Base-by-base conservation (phyloP, 352 stramenopile genomes). In the Pythium dissimile region DNA sequence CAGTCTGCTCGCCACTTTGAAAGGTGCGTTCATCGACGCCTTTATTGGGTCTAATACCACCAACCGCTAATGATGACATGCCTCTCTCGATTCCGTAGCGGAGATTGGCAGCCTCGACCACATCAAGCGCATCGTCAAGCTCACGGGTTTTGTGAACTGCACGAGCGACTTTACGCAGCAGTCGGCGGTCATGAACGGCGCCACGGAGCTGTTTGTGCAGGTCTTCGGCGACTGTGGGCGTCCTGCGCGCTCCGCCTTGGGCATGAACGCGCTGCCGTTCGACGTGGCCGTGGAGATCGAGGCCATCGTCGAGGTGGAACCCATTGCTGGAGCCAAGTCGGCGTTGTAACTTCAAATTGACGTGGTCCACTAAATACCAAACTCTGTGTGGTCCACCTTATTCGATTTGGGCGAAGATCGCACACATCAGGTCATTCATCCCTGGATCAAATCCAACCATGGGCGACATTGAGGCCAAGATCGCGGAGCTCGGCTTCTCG, bases 211-310 rank as follows among this genome's bases (percentile, higher is more conserved):
- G 2, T 72, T 87, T 31, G 60, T 67, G 21, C 66, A 97, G 61
- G 72, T 96, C 37, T 90, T 96, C 63, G 74, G 77, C 18, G 77
- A 87, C 16, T 85, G 82, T 43, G 84, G 84, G 21, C 62, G 72
- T 3, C 85, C 93, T 57, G 83, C 92, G 20, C 75, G 95, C 48
- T 97, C 86, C 60, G 95, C 95, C 8, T 86, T 98, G 41, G 95
- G 95, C 48, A 97, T 89, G 3, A 98, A 95, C 62, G 88, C 90
- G 15, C 67, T 99, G 18, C 95, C 95, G 2, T 57, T 99, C 13
- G 94, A 96, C 64, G 86, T 98, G 28, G 81, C 88, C 27, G 94
- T 98, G 1, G 95, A 99, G 75, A 89, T 99, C 28, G 95, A 99
- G 77, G 87, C 88, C 34, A 95, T 99, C 52, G 77, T 97, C 9